A percentile compares a stretch with the other conserved stretches of the same genome.
phyloP scores from a whole-genome alignment of 1,284 basidiomycete species.

The Takashimella tepidaria region DNA sequence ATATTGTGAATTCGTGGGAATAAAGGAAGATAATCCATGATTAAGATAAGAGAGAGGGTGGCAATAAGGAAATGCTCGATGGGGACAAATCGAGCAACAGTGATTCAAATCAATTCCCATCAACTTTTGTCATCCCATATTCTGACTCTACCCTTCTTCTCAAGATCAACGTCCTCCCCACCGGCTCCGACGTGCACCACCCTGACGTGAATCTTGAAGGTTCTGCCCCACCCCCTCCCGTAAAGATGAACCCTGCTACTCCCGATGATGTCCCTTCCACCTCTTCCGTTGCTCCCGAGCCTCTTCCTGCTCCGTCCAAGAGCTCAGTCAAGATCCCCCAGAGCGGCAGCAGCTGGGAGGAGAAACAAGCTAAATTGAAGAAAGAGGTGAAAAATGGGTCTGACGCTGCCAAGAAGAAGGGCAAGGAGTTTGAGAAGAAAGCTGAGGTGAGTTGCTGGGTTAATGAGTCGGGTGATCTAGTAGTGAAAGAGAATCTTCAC shows the following conservation, averaged over 20 bases:
- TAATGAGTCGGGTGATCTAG: constrained; percentile 46
- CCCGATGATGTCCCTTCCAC: constrained; percentile 6
- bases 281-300: constrained; percentile 26
- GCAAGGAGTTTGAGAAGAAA: constrained; percentile 54
- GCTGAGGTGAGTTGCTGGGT: constrained; percentile 42
- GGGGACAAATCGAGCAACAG: too few relatives aligned
- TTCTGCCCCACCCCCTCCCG: constrained; percentile 10
- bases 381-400: constrained; percentile 49
- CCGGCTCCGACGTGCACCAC: constrained; percentile 34
- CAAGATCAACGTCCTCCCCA: constrained; percentile 40
- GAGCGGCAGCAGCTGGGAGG: constrained; percentile 22
- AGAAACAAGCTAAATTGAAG: constrained; percentile 15
- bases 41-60: too few relatives aligned
- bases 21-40: too few relatives aligned
- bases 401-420: constrained; percentile 54
- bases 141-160: not conserved
- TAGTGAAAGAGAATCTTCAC: constrained; percentile 52
- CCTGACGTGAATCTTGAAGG: constrained; percentile 18
- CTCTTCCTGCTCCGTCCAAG: constrained; percentile 18
- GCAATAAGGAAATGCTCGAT: too few relatives aligned
- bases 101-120: not conserved
- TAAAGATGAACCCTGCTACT: constrained; percentile 15
- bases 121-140: not conserved
- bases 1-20: too few relatives aligned
- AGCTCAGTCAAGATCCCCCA: constrained; percentile 23